phyloP scores from a whole-genome alignment of 805 yeast genomes.

The Zygotorulaspora sp. region DNA sequence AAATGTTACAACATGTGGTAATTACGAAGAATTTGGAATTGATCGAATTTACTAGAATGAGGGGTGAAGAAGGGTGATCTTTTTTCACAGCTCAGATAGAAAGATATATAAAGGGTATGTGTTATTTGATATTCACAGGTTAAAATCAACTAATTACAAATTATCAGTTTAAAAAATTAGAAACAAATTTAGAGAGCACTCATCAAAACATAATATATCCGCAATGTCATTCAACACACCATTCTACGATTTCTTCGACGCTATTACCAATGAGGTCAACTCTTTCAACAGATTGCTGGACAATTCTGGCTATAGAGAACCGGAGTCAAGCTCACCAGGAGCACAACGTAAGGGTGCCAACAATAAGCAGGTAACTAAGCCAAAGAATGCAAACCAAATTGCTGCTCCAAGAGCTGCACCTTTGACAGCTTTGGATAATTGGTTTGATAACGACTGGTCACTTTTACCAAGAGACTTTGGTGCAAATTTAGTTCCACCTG shows the following conservation, averaged over 20 bases:
- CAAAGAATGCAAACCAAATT: conserved; percentile 5
- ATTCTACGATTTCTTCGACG: conserved; percentile 43
- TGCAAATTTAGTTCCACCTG: conserved; percentile 39
- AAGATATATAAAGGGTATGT: too few relatives aligned
- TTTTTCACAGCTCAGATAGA: too few relatives aligned
- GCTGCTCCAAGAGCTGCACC: conserved; percentile 3
- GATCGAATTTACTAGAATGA: too few relatives aligned
- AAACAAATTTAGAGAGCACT: too few relatives aligned
- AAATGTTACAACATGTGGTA: too few relatives aligned
- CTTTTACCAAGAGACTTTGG: conserved; percentile 27
- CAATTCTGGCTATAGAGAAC: conserved; percentile 24
- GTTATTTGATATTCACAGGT: too few relatives aligned
- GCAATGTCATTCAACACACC: conserved; percentile 39
- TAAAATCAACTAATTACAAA: too few relatives aligned
- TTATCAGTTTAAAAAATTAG: too few relatives aligned
- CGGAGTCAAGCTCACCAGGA: conserved; percentile 23
- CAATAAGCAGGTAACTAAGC: conserved; percentile 10
- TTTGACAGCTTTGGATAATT: conserved; percentile 14
- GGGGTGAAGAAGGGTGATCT: too few relatives aligned
- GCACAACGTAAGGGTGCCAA: conserved; percentile 10
- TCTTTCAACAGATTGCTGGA: conserved; percentile 37
- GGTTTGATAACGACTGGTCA: conserved; percentile 29
- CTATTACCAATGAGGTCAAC: conserved; percentile 41
- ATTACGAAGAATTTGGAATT: too few relatives aligned
- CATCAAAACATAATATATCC: too few relatives aligned